These are phyloP conservation scores for Solanum aculeatissimum DNA, from an alignment of 305 asterid genomes.

Conservation along the genomic window DNA sequence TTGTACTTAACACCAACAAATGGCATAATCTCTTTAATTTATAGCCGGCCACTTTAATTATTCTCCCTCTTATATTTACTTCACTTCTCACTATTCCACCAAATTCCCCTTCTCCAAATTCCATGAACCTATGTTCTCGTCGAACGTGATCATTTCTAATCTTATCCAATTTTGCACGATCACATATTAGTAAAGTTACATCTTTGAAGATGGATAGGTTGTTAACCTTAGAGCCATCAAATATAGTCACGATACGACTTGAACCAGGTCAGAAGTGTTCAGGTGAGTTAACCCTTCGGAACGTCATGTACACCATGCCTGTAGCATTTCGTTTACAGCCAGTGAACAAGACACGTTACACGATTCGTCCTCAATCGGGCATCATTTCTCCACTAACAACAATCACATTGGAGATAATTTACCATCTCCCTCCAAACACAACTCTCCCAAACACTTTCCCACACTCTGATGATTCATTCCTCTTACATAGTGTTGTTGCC, in stretches of 20 bases:
- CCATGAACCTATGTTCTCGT: not conserved
- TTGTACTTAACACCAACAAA: slow-evolving; percentile 58
- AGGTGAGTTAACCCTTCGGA: slow-evolving; percentile 44
- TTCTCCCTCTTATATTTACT: slow-evolving; percentile 12
- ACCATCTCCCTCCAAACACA: slow-evolving; percentile 24
- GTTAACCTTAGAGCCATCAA: slow-evolving; percentile 61
- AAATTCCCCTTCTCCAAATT: not conserved
- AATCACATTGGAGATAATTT: slow-evolving; percentile 39
- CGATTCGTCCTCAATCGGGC: slow-evolving; percentile 50
- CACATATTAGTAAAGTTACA: not conserved
- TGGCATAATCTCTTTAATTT: slow-evolving; percentile 28
- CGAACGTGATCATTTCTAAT: not conserved
- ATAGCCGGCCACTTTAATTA: slow-evolving; percentile 33
- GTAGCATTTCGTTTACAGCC: slow-evolving; percentile 76
- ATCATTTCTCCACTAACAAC: slow-evolving; percentile 58
- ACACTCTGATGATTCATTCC: slow-evolving; percentile 42
- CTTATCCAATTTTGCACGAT: not conserved
- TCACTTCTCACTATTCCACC: not conserved
- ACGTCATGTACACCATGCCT: slow-evolving; percentile 86
- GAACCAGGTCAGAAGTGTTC: slow-evolving; percentile 46
- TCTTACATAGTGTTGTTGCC: slow-evolving; percentile 60
- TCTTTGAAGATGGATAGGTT: slow-evolving; percentile 46
- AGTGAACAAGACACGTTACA: slow-evolving; percentile 31
- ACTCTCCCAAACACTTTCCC: slow-evolving; percentile 41
- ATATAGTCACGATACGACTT: slow-evolving; percentile 36